Evolutionary conservation across 148 eudicot species (phyloP), one percentile per base, ranked within the genome.

Genomic region (Salicornia ramosissima): DNA sequence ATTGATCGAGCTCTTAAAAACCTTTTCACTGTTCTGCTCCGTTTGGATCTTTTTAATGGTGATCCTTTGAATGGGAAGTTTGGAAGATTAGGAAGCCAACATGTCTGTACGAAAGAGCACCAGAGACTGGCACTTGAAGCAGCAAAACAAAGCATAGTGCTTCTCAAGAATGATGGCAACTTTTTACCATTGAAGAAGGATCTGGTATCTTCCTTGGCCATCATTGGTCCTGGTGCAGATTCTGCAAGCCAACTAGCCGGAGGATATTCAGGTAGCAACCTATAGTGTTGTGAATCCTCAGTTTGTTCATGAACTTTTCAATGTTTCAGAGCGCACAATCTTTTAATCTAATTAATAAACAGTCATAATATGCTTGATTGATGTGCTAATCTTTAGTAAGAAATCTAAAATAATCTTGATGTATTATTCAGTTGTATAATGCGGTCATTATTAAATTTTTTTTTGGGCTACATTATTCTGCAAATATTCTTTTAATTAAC

Each of bases 221-320:
- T 91, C 53, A 80, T 95, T 79, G 99, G 99, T 62, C 97, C 96
- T 10, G 78, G 87, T 76, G 93, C 96, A 66, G 87, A 89, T 77
- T 34, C 63, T 57, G 50, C 79, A 54, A 85, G 84, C 74, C 73
- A 82, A 62, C 52, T 91, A 34, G 89, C 87, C 63, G 99, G 99
- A 42, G 86, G 82, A 67, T 95, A 95, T 78, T 73, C 93, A 87
- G 99, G 99, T 36, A 36, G 5, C 40, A 8, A 36, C 8, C 4
- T 94, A 60, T 34, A 31, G 42, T 43, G 58, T 40, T 63, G 54
- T 26, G 33, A 29, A 29, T 36, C 15, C 31, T 33, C 61, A 26
- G 21, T 10, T 18, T 25, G 0, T 54, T 31, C 25, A 8, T 15
- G 3, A 42, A 59, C 22, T 2, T 55, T 64, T 19, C 13, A 28